These are phyloP conservation scores for Bipolaris zeicola DNA, from an alignment of 2,329 filamentous ascomycete species.

Conservation along the genomic window DNA sequence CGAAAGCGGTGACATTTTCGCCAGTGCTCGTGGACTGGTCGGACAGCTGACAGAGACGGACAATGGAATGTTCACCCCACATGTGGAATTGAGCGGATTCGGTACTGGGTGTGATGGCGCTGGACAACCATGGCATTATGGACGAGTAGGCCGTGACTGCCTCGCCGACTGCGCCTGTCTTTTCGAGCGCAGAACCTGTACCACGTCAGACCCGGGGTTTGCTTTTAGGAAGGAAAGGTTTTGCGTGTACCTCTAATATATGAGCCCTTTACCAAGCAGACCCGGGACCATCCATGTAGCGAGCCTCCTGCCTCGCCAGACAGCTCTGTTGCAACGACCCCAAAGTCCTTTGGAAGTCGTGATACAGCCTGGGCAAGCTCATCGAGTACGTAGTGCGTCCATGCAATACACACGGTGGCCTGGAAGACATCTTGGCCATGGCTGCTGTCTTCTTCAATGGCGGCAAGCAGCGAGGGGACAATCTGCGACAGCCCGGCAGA, in stretches of 20 bases:
- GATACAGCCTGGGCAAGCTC: slow-evolving; percentile 68
- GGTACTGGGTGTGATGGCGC: slow-evolving; percentile 58
- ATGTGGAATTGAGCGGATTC: slow-evolving; percentile 65
- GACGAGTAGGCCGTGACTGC: slow-evolving; percentile 71
- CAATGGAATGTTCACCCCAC: slow-evolving; percentile 80
- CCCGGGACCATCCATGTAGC: slow-evolving; percentile 76
- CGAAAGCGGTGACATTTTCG: slow-evolving; percentile 32
- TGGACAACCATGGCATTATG: slow-evolving; percentile 66
- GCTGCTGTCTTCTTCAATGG: slow-evolving; percentile 48
- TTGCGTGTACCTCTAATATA: slow-evolving; percentile 71
- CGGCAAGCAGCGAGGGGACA: slow-evolving; percentile 49
- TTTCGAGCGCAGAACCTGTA: slow-evolving; percentile 55
- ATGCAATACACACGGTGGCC: slow-evolving; percentile 80
- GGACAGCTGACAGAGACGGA: slow-evolving; percentile 73
- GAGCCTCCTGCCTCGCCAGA: slow-evolving; percentile 40
- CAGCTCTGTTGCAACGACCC: slow-evolving; percentile 31
- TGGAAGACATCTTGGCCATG: slow-evolving; percentile 68
- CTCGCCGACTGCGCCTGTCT: slow-evolving; percentile 53
- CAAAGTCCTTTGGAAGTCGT: slow-evolving; percentile 68
- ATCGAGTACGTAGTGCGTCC: slow-evolving; percentile 79
- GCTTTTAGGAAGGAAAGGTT: not conserved
- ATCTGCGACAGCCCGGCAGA: slow-evolving; percentile 42
- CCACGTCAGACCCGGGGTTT: slow-evolving; percentile 10
- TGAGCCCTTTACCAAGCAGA: slow-evolving; percentile 78
- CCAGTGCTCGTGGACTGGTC: slow-evolving; percentile 59